Evolutionary conservation across 2,329 filamentous ascomycete genomes (phyloP), one percentile per base, ranked within the genome.

Genomic region (Mollisia scopiformis): DNA sequence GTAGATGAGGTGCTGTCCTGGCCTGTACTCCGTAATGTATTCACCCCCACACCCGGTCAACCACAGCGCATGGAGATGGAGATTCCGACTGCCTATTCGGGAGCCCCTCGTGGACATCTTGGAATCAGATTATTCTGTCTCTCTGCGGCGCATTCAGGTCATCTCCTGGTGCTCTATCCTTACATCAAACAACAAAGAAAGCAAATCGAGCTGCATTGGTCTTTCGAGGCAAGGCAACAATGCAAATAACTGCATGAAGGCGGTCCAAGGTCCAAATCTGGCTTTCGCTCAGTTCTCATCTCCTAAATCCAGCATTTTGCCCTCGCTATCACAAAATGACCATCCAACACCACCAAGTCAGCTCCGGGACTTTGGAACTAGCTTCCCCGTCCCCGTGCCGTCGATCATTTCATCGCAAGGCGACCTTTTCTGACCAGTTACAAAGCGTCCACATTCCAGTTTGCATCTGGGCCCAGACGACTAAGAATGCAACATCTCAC

Each of bases 31-130:
- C n/a, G n/a, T n/a, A n/a, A n/a, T 23, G 33, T 16, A 37, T 27
- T 55, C 54, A 61, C 58, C 55, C 62, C 55, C 58, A 58, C 58
- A 43, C 31, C n/a, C n/a, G n/a, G n/a, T n/a, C n/a, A n/a, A 35
- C 53, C 52, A 27, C 28, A 19, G 13, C 39, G 39, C 30, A 43
- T 60, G 52, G 53, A 61, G 53, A 8, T 31, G 21, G 30, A 55
- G 33, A 35, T 55, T 62, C 59, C 59, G 49, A 16, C 49, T 51
- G 27, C 49, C 49, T 51, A 31, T 30, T 53, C 19, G 25, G 49
- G 55, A 19, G 21, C 10, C 30, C 49, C 59, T 58, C 59, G 55
- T 62, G 58, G 58, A 47, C 54, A 57, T 33, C 16, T 50, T 49
- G 52, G 35, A 10, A 47, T 53, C 49, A n/a, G 28, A 57, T 47